Conservation (phyloP, 1,284 basidiomycete genomes). For the Cystobasidium pallidum region DNA sequence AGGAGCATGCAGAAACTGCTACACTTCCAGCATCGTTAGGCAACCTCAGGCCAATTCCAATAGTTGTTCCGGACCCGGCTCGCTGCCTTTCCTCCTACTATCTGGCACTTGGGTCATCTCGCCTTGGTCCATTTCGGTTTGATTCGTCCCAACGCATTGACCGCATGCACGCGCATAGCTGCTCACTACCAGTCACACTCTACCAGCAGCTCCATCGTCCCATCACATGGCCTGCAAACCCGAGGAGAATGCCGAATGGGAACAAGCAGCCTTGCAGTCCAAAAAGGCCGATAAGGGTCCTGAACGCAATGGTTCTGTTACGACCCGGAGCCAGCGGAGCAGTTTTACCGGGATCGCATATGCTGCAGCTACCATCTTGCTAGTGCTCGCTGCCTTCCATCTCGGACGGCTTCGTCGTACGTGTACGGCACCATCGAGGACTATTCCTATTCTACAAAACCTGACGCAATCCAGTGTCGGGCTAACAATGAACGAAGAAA, state of each 20-base stretch:
- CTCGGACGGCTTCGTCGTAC: not conserved
- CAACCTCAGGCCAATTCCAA: no score
- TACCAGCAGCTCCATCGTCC: no score
- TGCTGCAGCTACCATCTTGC: not conserved
- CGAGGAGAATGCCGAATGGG: not conserved
- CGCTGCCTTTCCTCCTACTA: no score
- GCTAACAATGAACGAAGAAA: not conserved
- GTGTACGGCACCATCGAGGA: not conserved
- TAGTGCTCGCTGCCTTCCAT: not conserved
- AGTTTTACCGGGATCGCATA: not conserved
- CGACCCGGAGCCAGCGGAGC: not conserved
- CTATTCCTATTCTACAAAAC: not conserved
- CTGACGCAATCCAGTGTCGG: not conserved
- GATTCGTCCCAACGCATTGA: no score
- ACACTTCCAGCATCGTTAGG: no score
- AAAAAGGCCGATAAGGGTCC: not conserved
- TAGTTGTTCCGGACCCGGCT: no score
- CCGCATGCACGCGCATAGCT: no score
- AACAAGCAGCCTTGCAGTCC: not conserved
- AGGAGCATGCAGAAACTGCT: no score
- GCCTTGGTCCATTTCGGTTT: no score
- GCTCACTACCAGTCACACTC: no score
- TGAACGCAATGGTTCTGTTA: not conserved
- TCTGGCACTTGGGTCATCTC: no score
- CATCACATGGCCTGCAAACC: no score